Conservation (phyloP, 805 yeast species). For the Yamadazyma sp. region DNA sequence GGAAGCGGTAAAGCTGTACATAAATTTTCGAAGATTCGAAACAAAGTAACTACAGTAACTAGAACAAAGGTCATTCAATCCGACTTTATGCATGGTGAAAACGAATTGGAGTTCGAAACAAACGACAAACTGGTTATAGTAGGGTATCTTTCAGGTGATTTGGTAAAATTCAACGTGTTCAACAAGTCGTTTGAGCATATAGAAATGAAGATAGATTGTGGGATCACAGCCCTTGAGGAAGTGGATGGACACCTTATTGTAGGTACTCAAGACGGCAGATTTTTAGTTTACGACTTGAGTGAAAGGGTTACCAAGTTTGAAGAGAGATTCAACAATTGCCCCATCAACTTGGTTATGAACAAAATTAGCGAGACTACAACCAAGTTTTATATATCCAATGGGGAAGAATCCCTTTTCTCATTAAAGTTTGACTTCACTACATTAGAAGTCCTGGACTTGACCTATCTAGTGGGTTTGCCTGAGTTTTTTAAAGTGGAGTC, state of each 20-base stretch:
- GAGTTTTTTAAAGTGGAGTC: conserved; percentile 23
- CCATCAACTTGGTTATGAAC: conserved; percentile 4
- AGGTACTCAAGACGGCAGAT: conserved; percentile 22
- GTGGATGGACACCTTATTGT: conserved; percentile 17
- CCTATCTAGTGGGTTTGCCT: conserved; percentile 25
- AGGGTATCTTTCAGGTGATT: conserved; percentile 41
- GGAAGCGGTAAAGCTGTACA: conserved; percentile 50
- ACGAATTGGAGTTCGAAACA: conserved; percentile 46
- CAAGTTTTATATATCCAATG: conserved; percentile 20
- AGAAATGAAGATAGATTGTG: conserved; percentile 3
- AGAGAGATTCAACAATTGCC: conserved; percentile 10
- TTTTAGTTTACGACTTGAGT: conserved; percentile 17
- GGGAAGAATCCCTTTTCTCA: conserved; percentile 25
- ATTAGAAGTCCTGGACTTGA: conserved; percentile 5
- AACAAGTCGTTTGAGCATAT: conserved; percentile 13
- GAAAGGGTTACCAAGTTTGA: conserved; percentile 1
- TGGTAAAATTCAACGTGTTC: conserved; percentile 23
- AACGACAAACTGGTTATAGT: conserved; percentile 43
- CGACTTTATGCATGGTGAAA: conserved; percentile 4
- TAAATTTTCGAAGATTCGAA: conserved; percentile 26
- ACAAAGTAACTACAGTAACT: conserved; percentile 20
- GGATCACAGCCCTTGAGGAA: conserved; percentile 17
- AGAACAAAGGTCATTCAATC: conserved; percentile 13
- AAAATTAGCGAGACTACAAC: neutral
- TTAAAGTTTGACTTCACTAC: conserved; percentile 12